Evolutionary conservation across 805 yeast species (phyloP).

Genomic region (Teunomyces pallodes): DNA sequence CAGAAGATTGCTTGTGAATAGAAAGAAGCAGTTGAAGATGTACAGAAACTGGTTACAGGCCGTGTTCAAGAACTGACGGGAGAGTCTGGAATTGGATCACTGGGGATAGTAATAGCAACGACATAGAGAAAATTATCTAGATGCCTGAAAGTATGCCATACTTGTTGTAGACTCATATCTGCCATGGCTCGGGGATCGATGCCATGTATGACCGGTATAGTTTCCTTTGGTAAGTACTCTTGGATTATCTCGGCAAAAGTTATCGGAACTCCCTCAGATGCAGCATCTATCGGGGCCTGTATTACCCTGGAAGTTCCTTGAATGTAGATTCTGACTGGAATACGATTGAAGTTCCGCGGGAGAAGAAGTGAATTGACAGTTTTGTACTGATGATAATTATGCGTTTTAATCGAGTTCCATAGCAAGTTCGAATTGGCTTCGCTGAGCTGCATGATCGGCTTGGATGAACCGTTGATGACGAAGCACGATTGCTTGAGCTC

Average conservation of each 20-base stretch:
- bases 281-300: conserved; percentile 22
- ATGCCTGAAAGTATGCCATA: conserved; percentile 34
- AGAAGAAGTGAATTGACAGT: conserved; percentile 27
- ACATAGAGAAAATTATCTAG: conserved; percentile 37
- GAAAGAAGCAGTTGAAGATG: conserved; percentile 92
- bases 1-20: conserved; percentile 83
- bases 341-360: conserved; percentile 15
- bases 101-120: neutral
- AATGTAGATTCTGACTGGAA: conserved; percentile 51
- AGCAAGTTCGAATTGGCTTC: conserved; percentile 55
- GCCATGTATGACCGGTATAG: conserved; percentile 30
- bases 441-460: conserved; percentile 74
- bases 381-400: conserved; percentile 28
- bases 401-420: conserved; percentile 50
- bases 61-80: conserved; percentile 50
- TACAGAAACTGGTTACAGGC: conserved; percentile 97
- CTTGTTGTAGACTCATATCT: conserved; percentile 15
- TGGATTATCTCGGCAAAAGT: conserved; percentile 13
- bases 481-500: conserved; percentile 81
- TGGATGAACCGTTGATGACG: conserved; percentile 73
- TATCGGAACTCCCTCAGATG: conserved; percentile 4
- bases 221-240: conserved; percentile 12
- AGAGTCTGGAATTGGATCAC: neutral
- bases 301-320: conserved; percentile 36
- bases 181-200: conserved; percentile 19